Conservation (phyloP, 306 rosid species). For the Castanea sativa region DNA sequence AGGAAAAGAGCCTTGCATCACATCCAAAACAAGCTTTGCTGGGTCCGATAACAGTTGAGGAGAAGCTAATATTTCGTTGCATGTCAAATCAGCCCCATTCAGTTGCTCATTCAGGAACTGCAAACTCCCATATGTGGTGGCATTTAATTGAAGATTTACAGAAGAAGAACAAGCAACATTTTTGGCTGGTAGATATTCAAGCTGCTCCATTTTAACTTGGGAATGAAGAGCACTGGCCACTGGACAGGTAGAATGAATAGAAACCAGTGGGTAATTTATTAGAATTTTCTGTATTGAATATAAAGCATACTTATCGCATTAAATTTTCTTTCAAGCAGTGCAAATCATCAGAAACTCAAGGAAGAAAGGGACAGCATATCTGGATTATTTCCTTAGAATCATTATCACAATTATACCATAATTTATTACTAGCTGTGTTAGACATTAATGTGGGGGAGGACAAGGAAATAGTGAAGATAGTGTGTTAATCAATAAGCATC, state of each 20-base stretch:
- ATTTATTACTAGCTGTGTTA: slow-evolving; percentile 6
- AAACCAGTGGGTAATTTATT: not conserved
- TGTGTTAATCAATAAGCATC: not conserved
- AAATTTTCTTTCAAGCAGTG: not conserved
- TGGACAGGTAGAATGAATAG: not conserved
- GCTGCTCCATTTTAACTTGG: slow-evolving; percentile 13
- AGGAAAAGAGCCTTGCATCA: slow-evolving; percentile 29
- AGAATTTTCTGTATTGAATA: not conserved
- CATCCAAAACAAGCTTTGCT: slow-evolving; percentile 47
- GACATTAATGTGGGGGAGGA: not conserved
- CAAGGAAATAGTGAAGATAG: slow-evolving; percentile 1
- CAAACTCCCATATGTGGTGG: slow-evolving; percentile 16
- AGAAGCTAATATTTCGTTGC: slow-evolving; percentile 18
- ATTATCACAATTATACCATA: slow-evolving; percentile 4
- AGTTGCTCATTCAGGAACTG: slow-evolving; percentile 17
- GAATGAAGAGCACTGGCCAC: not conserved
- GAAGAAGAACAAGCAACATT: slow-evolving; percentile 5
- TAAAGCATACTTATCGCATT: not conserved
- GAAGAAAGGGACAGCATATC: not conserved
- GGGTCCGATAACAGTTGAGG: slow-evolving; percentile 43
- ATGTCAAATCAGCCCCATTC: slow-evolving; percentile 14
- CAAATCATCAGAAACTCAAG: slow-evolving; percentile 9
- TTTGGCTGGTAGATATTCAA: slow-evolving; percentile 10
- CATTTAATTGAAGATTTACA: slow-evolving; percentile 25
- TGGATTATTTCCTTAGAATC: not conserved